Evolutionary conservation across 805 yeast genomes (phyloP).

Genomic region (Maudiozyma serrabonitensis): DNA sequence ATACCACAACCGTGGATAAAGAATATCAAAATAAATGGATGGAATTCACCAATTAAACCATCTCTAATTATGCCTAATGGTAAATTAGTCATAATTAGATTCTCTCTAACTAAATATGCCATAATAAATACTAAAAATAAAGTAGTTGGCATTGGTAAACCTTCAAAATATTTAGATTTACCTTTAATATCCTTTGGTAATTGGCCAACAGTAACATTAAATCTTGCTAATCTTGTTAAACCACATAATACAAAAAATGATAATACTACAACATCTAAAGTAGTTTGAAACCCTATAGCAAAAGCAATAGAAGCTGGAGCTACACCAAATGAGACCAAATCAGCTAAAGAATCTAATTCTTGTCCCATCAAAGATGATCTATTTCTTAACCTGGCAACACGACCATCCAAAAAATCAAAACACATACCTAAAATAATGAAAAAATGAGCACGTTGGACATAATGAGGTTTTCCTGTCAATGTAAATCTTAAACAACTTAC

Average conservation of each 20-base stretch:
- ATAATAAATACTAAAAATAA: slow-evolving; percentile 62
- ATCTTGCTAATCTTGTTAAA: slow-evolving; percentile 85
- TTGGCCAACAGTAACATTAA: slow-evolving; percentile 86
- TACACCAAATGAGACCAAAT: slow-evolving; percentile 87
- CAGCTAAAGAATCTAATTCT: slow-evolving; percentile 94
- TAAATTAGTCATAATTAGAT: slow-evolving; percentile 39
- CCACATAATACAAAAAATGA: slow-evolving; percentile 89
- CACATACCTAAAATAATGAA: slow-evolving; percentile 86
- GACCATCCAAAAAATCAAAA: slow-evolving; percentile 93
- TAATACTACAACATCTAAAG: slow-evolving; percentile 66
- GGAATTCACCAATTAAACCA: slow-evolving; percentile 60
- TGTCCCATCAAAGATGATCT: slow-evolving; percentile 93
- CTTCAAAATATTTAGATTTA: slow-evolving; percentile 87
- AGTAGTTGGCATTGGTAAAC: slow-evolving; percentile 90
- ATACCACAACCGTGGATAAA: slow-evolving; percentile 79
- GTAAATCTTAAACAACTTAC: slow-evolving; percentile 78
- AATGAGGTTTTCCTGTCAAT: slow-evolving; percentile 55
- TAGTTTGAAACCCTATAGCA: slow-evolving; percentile 79
- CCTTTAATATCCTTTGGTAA: slow-evolving; percentile 86
- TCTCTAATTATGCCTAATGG: slow-evolving; percentile 57
- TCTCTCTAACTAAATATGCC: slow-evolving; percentile 55
- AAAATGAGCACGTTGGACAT: slow-evolving; percentile 79
- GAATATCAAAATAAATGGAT: slow-evolving; percentile 56
- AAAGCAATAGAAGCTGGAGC: slow-evolving; percentile 93
- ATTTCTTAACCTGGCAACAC: slow-evolving; percentile 90